A percentile compares a stretch with the other conserved stretches of the same genome.
Evolutionary conservation across 1,284 basidiomycete species (phyloP).

Genomic region (Ustilago shanxiensis): DNA sequence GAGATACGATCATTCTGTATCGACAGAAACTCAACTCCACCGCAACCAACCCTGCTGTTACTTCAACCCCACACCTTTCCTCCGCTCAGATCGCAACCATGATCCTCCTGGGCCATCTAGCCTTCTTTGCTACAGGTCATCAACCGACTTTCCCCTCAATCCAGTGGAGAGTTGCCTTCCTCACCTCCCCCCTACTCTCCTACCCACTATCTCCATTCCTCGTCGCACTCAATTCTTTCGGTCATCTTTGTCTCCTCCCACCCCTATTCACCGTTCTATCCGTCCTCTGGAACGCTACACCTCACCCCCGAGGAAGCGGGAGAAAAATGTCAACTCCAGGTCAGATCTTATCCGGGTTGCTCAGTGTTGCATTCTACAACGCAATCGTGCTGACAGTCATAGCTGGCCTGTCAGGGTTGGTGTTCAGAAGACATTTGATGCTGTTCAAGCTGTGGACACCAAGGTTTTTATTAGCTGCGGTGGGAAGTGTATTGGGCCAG

Average conservation of each 20-base stretch:
- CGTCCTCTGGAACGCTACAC: constrained; percentile 89
- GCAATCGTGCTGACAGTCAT: constrained; percentile 71
- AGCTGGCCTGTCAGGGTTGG: constrained; percentile 78
- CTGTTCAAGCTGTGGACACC: constrained; percentile 99
- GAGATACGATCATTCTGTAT: constrained; percentile 46
- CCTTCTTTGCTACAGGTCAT: constrained; percentile 91
- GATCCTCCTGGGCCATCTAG: constrained; percentile 70
- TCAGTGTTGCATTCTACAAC: constrained; percentile 81
- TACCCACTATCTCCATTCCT: constrained; percentile 84
- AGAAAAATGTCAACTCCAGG: constrained; percentile 27
- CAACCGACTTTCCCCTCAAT: constrained; percentile 89
- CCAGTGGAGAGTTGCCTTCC: constrained; percentile 95
- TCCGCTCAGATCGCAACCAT: constrained; percentile 43
- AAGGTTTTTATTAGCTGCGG: constrained; percentile 84
- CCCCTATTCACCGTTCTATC: constrained; percentile 79
- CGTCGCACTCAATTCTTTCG: constrained; percentile 85
- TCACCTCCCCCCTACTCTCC: constrained; percentile 75
- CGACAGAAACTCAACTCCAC: background rate
- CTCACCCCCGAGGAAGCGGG: constrained; percentile 66
- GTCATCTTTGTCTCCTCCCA: constrained; percentile 78
- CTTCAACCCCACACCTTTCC: constrained; percentile 14
- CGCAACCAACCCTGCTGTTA: too few relatives aligned
- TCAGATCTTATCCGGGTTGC: constrained; percentile 72
- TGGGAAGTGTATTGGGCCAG: constrained; percentile 72
- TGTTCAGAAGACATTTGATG: constrained; percentile 90